Base-by-base conservation (phyloP, 164 flowering plant genomes). In the Platanus orientalis region DNA sequence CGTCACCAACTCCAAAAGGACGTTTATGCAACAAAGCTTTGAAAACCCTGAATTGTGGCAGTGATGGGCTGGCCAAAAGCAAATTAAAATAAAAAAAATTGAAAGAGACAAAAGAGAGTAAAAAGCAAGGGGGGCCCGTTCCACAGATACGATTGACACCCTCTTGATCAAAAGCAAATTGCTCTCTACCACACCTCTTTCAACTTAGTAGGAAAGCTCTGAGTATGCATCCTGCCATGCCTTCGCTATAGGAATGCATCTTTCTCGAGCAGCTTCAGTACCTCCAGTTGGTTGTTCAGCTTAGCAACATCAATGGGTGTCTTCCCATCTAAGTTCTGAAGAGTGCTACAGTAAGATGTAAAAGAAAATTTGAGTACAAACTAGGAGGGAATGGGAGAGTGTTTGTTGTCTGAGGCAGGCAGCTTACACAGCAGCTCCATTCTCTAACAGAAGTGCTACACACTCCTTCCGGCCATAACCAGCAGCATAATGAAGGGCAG, bases 391-490 rank as follows among this genome's bases (percentile, higher is more conserved):
- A 45, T 3, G 2, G 1, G 6, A 6, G 2, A 25, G n/a, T 4
- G 44, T 16, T 27, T 7, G 39, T 21, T 45, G n/a, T n/a, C 52
- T 40, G 56, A 28, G 4, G 25, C 32, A 52, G 54, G 60, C 49
- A 40, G 25, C 96, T 87, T 84, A 93, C 98, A 93, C 98, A 50
- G 98, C 90, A 53, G 98, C 98, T 3, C 96, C 97, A 60, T 84
- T 87, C 55, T 90, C 83, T 63, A 93, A 73, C n/a, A 93, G 79
- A 52, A 93, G 94, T 12, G 86, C 86, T 20, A 93, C 98, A 49
- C 98, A 93, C 68, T 90, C 97, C 75, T 93, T 93, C 72, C 92
- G 81, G 51, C 98, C 98, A 75, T 93, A 93, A 45, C 98, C 98
- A 76, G 98, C 90, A 34, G 98, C 97, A 77, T 93, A 93, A 64